Evolutionary conservation across 2,329 filamentous ascomycete genomes (phyloP).

Genomic region (Ambrosiella beaveri): DNA sequence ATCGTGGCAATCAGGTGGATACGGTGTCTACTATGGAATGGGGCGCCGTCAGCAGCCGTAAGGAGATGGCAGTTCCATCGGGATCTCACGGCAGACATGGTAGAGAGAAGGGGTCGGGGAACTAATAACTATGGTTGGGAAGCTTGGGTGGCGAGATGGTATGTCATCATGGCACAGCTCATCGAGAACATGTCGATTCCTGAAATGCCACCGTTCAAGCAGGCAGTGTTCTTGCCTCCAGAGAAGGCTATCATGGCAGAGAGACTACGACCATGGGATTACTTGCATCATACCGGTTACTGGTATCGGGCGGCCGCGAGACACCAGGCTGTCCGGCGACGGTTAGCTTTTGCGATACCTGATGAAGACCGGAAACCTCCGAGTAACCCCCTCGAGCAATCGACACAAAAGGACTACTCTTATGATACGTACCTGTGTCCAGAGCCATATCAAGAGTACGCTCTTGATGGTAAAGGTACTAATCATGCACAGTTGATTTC

Average conservation of each 20-base stretch:
- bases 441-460: conserved; percentile 42
- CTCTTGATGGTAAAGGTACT: conserved; percentile 31
- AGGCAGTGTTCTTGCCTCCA: conserved; percentile 32
- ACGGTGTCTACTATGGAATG: conserved; percentile 66
- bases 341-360: conserved; percentile 37
- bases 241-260: conserved; percentile 43
- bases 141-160: conserved; percentile 74
- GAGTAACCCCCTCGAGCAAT: conserved; percentile 28
- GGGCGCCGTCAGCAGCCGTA: conserved; percentile 61
- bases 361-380: conserved; percentile 40
- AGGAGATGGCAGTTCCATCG: conserved; percentile 67
- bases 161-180: conserved; percentile 42
- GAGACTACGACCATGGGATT: conserved; percentile 43
- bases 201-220: conserved; percentile 29
- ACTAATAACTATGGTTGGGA: conserved; percentile 84
- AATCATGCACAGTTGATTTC: conserved; percentile 40
- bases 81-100: conserved; percentile 53
- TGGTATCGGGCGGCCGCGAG: conserved; percentile 46
- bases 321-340: conserved; percentile 36
- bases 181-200: conserved; percentile 36
- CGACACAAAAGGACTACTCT: conserved; percentile 31
- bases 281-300: conserved; percentile 48
- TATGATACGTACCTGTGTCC: conserved; percentile 53
- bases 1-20: conserved; percentile 63
- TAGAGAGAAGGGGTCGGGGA: conserved; percentile 70